These are phyloP conservation scores for Fraxinus anomala DNA, from an alignment of 257 asterid genomes.

Conservation along the genomic window DNA sequence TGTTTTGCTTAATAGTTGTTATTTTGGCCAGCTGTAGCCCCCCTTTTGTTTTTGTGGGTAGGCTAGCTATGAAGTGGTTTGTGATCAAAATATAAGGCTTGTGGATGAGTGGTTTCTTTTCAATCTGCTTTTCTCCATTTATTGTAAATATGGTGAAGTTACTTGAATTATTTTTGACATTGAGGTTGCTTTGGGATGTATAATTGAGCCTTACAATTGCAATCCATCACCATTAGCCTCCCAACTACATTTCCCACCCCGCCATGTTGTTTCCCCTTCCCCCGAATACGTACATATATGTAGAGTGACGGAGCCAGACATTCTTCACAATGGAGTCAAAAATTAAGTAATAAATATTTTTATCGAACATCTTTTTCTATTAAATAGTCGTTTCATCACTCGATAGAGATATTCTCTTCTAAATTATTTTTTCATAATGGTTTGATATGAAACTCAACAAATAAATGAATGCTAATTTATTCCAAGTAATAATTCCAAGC, in stretches of 20 bases:
- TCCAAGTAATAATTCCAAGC: too few species aligned
- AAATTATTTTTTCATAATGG: too few species aligned
- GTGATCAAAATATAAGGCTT: neutral
- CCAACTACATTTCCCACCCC: neutral
- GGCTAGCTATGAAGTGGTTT: neutral
- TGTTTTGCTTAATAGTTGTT: neutral
- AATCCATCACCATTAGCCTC: neutral
- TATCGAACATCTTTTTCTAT: too few species aligned
- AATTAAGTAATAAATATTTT: too few species aligned
- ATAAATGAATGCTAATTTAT: too few species aligned
- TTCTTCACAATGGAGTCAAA: too few species aligned
- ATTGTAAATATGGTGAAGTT: neutral
- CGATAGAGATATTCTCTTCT: neutral
- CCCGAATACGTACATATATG: too few species aligned
- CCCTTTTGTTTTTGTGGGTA: neutral
- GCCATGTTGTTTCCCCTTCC: too few species aligned
- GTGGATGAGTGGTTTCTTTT: conserved; percentile 4
- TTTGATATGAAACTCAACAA: too few species aligned
- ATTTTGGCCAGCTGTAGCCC: neutral
- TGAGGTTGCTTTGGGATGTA: neutral
- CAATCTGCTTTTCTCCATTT: neutral
- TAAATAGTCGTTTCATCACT: too few species aligned
- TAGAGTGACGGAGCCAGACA: too few species aligned
- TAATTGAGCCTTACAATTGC: neutral
- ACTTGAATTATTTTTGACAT: neutral